Percentiles rank a stretch among this genome's conserved stretches.
Conservation (phyloP, 2,329 filamentous ascomycete genomes). For the Trichoderma simmonsii region DNA sequence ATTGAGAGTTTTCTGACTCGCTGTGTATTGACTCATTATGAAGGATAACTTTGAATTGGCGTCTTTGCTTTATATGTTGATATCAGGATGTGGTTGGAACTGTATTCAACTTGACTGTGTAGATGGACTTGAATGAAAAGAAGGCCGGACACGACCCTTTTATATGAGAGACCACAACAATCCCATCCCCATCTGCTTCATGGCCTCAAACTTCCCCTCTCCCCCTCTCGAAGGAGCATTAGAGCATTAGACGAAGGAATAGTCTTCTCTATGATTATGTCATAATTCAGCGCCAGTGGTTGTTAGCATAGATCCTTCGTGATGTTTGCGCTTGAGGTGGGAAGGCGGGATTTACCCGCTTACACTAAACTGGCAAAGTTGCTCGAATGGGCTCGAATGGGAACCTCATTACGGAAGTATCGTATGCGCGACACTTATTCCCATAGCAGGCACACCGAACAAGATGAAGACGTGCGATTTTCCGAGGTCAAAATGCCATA, state of each 20-base stretch:
- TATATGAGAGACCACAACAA: neutral
- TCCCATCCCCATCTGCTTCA: neutral
- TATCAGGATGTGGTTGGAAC: neutral
- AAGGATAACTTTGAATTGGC: neutral
- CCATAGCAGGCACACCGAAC: neutral
- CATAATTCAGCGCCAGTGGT: neutral
- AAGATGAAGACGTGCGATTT: neutral
- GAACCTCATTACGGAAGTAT: neutral
- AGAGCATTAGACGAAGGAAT: neutral
- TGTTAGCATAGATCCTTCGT: neutral
- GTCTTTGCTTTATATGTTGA: neutral
- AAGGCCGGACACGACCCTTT: neutral
- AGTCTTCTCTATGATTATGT: neutral
- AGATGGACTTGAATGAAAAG: neutral
- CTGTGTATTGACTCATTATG: neutral
- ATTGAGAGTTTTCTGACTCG: neutral
- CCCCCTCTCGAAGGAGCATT: neutral
- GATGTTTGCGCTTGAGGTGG: neutral
- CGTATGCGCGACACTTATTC: neutral
- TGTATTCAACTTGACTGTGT: neutral
- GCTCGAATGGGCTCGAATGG: neutral
- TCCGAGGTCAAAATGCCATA: neutral
- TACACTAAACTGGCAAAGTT: neutral
- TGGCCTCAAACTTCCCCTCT: neutral
- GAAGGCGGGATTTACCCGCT: neutral